Base-by-base conservation (phyloP, 2,329 filamentous ascomycete genomes). In the Exophiala sp. region DNA sequence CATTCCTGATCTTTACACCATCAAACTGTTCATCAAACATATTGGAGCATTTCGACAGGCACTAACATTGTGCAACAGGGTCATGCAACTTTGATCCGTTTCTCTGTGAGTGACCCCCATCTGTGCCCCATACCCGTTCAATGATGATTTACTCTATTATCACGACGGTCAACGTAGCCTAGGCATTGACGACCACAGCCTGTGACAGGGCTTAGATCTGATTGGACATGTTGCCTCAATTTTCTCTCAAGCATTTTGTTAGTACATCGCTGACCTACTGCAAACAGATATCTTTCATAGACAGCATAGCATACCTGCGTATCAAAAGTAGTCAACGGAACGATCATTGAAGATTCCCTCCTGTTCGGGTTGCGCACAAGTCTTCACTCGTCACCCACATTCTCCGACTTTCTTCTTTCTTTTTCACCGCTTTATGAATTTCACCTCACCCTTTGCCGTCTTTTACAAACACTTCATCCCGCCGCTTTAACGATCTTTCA, bases 111-210 rank as follows among this genome's bases (percentile, higher is more conserved):
- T 58, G 14, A 47, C 24, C 40, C 38, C 14, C 45, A 43, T 44
- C 46, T 54, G 16, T 52, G 41, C 42, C 42, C 39, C 18, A 18
- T 20, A 29, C 36, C 32, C 36, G 65, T 79, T 71, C 73, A 60
- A 85, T 86, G 84, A 88, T 88, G 85, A 87, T 82, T 79, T 77
- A 71, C 65, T 68, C 62, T 65, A 68, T 51, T 82, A 84, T 89
- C 87, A 90, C 87, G 87, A 90, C 87, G 87, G 87, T 90, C 87
- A 87, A 86, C 87, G 86, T 88, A 90, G 84, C 81, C 77, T 81
- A 76, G 72, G 82, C 80, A 75, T 87, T 90, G 87, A 89, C 88
- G 87, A 89, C 77, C 85, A 76, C 74, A 63, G 85, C 85, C 85
- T 84, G 76, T 88, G 86, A 89, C 86, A 85, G 77, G 85, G 86